A percentile compares a stretch with the other conserved stretches of the same genome.
These are phyloP conservation scores for Yarrowia sp. DNA, from an alignment of 805 yeast genomes.

Conservation along the genomic window DNA sequence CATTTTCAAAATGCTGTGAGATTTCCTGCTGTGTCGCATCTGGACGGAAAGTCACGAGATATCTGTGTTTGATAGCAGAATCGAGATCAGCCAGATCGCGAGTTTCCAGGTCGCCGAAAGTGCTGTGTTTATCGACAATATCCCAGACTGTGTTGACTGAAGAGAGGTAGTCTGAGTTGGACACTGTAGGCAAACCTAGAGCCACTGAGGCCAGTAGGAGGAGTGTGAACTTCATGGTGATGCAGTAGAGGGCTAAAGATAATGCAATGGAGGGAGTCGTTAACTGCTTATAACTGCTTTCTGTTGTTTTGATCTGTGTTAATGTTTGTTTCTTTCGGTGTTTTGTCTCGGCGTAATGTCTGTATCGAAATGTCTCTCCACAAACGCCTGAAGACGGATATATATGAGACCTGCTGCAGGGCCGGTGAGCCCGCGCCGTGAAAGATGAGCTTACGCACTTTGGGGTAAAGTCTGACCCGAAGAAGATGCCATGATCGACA, in stretches of 20 bases:
- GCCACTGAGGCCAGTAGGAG: background rate
- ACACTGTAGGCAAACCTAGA: background rate
- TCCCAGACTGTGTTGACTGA: background rate
- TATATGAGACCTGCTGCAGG: too few relatives aligned
- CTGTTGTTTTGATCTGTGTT: background rate
- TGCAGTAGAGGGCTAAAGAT: background rate
- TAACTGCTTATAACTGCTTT: background rate
- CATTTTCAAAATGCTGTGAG: background rate
- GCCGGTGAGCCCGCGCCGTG: too few relatives aligned
- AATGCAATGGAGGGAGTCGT: background rate
- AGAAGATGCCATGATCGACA: too few relatives aligned
- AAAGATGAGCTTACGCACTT: too few relatives aligned
- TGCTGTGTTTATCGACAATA: background rate
- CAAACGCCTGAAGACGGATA: background rate
- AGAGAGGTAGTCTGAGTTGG: background rate
- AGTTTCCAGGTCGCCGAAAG: background rate
- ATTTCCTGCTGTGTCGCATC: constrained; percentile 15
- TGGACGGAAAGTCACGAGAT: background rate
- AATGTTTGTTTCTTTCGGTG: too few relatives aligned
- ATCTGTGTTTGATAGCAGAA: background rate
- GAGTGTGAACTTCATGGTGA: background rate
- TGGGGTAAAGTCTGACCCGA: too few relatives aligned
- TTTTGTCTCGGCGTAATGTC: background rate
- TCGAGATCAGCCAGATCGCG: background rate
- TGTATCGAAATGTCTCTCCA: too few relatives aligned